Evolutionary conservation across 2,329 filamentous ascomycete genomes (phyloP).

Genomic region (Verticillium longisporum): DNA sequence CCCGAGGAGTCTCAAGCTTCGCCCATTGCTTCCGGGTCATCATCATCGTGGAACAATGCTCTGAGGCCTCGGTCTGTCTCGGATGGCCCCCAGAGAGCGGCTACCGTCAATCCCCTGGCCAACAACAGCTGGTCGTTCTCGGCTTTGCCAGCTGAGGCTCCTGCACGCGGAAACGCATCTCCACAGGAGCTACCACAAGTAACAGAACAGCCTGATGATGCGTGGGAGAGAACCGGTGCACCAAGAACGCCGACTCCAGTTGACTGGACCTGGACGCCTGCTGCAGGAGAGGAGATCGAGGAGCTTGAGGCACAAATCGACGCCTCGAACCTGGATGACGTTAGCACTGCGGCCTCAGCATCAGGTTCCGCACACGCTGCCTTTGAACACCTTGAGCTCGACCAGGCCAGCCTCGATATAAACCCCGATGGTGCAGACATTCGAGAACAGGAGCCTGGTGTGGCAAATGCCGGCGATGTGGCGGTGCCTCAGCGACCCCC

Average conservation of each 20-base stretch:
- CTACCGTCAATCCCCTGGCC: slow-evolving; percentile 43
- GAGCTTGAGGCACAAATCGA: background rate
- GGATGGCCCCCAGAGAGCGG: slow-evolving; percentile 42
- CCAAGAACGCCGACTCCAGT: background rate
- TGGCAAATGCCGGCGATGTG: background rate
- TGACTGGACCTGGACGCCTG: background rate
- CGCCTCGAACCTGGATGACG: background rate
- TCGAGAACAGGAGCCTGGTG: slow-evolving; percentile 1
- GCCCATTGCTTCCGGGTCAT: background rate
- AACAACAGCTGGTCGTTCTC: slow-evolving; percentile 57
- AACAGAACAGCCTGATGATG: background rate
- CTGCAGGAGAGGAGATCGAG: background rate
- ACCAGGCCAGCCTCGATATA: background rate
- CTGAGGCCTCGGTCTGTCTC: slow-evolving; percentile 47
- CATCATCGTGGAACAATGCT: slow-evolving; percentile 5
- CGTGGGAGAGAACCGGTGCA: background rate
- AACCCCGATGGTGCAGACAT: background rate
- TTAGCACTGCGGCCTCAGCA: background rate
- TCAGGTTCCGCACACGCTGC: background rate
- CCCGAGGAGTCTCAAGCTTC: background rate
- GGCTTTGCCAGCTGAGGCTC: slow-evolving; percentile 22
- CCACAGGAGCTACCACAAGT: background rate
- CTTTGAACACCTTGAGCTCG: background rate
- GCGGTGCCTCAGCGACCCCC: slow-evolving; percentile 5
- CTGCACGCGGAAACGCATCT: background rate